Percentiles rank a stretch among this genome's conserved stretches.
These are phyloP conservation scores for Euclidium syriacum DNA, from an alignment of 345 rosid species.

Conservation along the genomic window DNA sequence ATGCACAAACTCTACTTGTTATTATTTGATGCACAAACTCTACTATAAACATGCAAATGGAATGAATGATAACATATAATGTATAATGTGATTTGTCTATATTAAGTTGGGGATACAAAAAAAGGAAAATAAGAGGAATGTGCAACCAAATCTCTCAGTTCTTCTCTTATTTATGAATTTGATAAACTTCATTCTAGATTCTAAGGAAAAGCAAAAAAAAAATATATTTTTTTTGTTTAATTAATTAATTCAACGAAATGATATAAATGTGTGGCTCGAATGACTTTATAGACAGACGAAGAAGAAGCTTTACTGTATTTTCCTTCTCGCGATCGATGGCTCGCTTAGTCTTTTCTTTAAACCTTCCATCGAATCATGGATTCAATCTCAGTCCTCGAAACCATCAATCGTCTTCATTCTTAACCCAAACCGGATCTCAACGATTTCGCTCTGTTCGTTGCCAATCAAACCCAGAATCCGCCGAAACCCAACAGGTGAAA, in stretches of 20 bases:
- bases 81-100: too few relatives aligned
- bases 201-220: not conserved
- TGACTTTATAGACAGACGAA: constrained; percentile 1
- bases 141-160: too few relatives aligned
- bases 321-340: constrained; percentile 6
- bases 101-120: too few relatives aligned
- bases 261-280: constrained; percentile 3
- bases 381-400: constrained; percentile 8
- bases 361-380: constrained; percentile 10
- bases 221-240: not conserved
- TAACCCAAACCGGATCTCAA: constrained; percentile 7
- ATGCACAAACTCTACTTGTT: too few relatives aligned
- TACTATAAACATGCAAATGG: too few relatives aligned
- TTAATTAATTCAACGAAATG: not conserved
- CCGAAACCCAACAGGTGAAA: constrained; percentile 22
- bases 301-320: not conserved
- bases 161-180: too few relatives aligned
- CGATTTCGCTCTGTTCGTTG: constrained; percentile 24
- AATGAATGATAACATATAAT: too few relatives aligned
- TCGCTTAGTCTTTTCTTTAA: constrained; percentile 17
- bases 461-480: constrained; percentile 23
- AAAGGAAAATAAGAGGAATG: too few relatives aligned
- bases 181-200: too few relatives aligned
- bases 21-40: too few relatives aligned
- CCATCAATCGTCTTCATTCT: constrained; percentile 11